phyloP scores from a whole-genome alignment of 768 basidiomycete species.

The Hemileccinum impolitum region DNA sequence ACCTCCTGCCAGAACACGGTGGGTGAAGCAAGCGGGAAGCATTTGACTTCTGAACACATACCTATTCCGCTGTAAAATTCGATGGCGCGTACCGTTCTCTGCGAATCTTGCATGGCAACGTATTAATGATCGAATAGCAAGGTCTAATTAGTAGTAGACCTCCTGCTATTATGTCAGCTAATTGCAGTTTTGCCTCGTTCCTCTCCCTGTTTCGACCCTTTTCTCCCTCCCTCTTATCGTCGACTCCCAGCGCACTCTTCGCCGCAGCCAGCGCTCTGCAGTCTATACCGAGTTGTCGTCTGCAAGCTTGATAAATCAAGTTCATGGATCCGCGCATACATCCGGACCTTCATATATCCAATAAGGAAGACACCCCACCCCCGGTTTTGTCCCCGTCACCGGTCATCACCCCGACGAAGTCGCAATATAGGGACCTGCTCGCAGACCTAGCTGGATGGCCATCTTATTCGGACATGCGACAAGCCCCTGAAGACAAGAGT shows the following conservation, averaged over 20 bases:
- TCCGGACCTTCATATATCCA: constrained; percentile 3
- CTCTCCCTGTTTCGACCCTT: constrained; percentile 4
- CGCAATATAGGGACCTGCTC: constrained; percentile 6
- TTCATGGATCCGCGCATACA: constrained; percentile 9
- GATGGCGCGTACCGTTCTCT: constrained; percentile 19
- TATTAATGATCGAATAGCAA: background rate
- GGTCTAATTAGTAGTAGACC: background rate
- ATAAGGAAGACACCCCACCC: constrained; percentile 1
- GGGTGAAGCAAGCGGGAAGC: constrained; percentile 2
- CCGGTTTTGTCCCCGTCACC: constrained; percentile 6
- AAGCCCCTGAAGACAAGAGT: constrained; percentile 15
- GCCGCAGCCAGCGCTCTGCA: background rate
- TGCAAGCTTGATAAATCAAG: background rate
- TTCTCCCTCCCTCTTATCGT: constrained; percentile 6
- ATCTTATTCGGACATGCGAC: constrained; percentile 13
- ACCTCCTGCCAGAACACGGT: constrained; percentile 53
- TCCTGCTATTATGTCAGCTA: constrained; percentile 17
- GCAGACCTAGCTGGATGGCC: constrained; percentile 14
- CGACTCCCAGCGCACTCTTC: background rate
- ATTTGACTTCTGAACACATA: constrained; percentile 30
- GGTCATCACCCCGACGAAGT: constrained; percentile 11
- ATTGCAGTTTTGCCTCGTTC: constrained; percentile 17
- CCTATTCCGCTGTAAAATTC: constrained; percentile 87
- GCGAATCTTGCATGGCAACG: constrained; percentile 7
- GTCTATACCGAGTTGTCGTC: background rate